Conservation (phyloP, 768 basidiomycete species). For the Agaricus subrufescens region DNA sequence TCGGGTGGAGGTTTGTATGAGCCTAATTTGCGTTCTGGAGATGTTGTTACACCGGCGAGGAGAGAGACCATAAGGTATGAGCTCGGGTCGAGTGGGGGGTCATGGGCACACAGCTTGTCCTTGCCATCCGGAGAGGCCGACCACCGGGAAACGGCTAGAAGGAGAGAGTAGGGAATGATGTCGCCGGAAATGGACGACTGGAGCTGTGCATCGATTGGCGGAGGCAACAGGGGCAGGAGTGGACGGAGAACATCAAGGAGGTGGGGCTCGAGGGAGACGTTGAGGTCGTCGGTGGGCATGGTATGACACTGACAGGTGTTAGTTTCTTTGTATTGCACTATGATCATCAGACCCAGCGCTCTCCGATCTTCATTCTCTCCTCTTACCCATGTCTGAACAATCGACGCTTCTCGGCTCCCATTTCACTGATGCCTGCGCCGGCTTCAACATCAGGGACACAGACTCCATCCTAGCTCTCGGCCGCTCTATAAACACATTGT, state of each 20-base stretch:
- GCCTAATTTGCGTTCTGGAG: conserved; percentile 70
- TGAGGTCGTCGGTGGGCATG: conserved; percentile 21
- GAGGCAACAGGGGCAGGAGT: conserved; percentile 43
- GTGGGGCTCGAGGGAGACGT: conserved; percentile 67
- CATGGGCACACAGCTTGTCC: conserved; percentile 23
- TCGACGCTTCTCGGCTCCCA: conserved; percentile 18
- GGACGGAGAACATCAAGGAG: conserved; percentile 44
- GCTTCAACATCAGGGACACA: conserved; percentile 33
- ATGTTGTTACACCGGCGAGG: conserved; percentile 74
- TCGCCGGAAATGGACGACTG: conserved; percentile 25
- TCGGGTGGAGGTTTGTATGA: conserved; percentile 39
- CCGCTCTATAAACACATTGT: conserved; percentile 42
- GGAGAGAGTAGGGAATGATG: conserved; percentile 59
- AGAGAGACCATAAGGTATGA: conserved; percentile 69
- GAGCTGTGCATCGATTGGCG: conserved; percentile 37
- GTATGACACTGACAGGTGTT: conserved; percentile 7
- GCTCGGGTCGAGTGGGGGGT: conserved; percentile 40
- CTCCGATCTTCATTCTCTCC: conserved; percentile 1
- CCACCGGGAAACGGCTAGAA: conserved; percentile 65
- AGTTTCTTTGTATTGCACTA: conserved; percentile 10
- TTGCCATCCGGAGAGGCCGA: conserved; percentile 48
- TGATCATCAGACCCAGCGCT: conserved; percentile 8
- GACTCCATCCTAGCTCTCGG: conserved; percentile 27
- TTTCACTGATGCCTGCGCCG: conserved; percentile 40
- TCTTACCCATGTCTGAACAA: conserved; percentile 17